These are phyloP conservation scores for Raphidocelis subcapitata DNA, from an alignment of 139 green algal species.

Conservation along the genomic window DNA sequence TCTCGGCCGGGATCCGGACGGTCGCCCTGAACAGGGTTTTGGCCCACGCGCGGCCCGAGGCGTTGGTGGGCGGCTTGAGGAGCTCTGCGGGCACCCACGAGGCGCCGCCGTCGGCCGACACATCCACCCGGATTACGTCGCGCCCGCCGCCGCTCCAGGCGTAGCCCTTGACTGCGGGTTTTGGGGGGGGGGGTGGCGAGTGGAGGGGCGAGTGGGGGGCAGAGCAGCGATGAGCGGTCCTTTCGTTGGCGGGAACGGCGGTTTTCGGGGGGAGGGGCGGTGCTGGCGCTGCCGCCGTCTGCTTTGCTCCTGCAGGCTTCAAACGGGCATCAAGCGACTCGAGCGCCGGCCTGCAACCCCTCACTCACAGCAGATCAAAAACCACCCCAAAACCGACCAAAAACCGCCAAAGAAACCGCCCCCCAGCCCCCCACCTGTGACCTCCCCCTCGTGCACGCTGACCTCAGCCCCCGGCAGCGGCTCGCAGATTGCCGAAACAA, in stretches of 20 bases:
- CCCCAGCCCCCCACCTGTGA: slow-evolving; percentile 43
- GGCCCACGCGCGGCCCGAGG: slow-evolving; percentile 54
- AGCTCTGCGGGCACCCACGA: slow-evolving; percentile 63
- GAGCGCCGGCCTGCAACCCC: too few species aligned
- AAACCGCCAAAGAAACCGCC: too few species aligned
- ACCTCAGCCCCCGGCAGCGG: slow-evolving; percentile 37
- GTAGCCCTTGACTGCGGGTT: slow-evolving; percentile 59
- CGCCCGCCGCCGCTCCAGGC: slow-evolving; percentile 78
- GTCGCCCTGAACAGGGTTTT: slow-evolving; percentile 75
- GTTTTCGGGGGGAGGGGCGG: too few species aligned
- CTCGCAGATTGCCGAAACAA: slow-evolving; percentile 74
- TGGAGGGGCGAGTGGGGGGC: too few species aligned
- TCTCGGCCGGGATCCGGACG: slow-evolving; percentile 50
- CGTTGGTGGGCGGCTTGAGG: slow-evolving; percentile 20
- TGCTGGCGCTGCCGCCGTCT: too few species aligned
- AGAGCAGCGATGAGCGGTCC: too few species aligned
- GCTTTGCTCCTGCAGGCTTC: too few species aligned
- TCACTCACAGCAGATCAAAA: too few species aligned
- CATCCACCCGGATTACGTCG: slow-evolving; percentile 80
- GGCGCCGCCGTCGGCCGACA: slow-evolving; percentile 73
- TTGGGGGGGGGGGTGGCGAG: background rate
- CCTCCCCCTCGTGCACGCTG: slow-evolving; percentile 32
- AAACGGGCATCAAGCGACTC: too few species aligned
- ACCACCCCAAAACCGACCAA: too few species aligned
- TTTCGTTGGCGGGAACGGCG: too few species aligned